These are phyloP conservation scores for Pseudogymnoascus destructans DNA, from an alignment of 2,329 filamentous ascomycete species.

Conservation along the genomic window DNA sequence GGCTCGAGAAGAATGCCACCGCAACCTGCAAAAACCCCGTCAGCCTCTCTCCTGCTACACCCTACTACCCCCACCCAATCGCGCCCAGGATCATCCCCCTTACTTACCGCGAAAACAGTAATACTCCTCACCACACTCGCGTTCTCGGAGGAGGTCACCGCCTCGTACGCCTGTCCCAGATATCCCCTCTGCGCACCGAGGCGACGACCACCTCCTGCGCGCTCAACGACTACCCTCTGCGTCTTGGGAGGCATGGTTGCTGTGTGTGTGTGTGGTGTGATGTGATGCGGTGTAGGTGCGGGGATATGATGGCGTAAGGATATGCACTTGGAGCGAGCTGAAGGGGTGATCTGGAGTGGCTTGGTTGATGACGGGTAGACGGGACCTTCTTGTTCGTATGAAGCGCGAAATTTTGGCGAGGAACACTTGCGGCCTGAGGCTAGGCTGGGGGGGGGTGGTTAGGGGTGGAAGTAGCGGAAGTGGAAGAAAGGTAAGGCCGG, in stretches of 20 bases:
- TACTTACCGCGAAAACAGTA: constrained; percentile 53
- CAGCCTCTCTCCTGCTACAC: constrained; percentile 7
- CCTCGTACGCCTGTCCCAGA: constrained; percentile 44
- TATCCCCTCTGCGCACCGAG: constrained; percentile 36
- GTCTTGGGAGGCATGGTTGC: constrained; percentile 50
- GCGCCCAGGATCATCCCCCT: background rate
- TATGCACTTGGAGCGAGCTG: background rate
- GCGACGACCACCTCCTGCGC: constrained; percentile 30
- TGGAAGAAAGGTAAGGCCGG: background rate
- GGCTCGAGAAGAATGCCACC: constrained; percentile 53
- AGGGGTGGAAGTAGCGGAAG: background rate
- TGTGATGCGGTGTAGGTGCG: background rate
- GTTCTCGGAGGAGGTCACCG: constrained; percentile 54
- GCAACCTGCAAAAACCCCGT: constrained; percentile 38
- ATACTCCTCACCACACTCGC: constrained; percentile 55
- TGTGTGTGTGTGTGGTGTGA: background rate
- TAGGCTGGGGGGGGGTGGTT: no score
- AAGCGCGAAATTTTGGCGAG: background rate
- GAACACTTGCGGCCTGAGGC: background rate
- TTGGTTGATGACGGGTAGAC: background rate
- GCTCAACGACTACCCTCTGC: constrained; percentile 40
- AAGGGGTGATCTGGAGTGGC: background rate
- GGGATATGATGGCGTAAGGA: background rate
- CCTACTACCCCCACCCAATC: background rate
- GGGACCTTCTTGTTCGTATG: background rate